These are phyloP conservation scores for Yamadazyma sp. DNA, from an alignment of 805 yeast species.

Conservation along the genomic window DNA sequence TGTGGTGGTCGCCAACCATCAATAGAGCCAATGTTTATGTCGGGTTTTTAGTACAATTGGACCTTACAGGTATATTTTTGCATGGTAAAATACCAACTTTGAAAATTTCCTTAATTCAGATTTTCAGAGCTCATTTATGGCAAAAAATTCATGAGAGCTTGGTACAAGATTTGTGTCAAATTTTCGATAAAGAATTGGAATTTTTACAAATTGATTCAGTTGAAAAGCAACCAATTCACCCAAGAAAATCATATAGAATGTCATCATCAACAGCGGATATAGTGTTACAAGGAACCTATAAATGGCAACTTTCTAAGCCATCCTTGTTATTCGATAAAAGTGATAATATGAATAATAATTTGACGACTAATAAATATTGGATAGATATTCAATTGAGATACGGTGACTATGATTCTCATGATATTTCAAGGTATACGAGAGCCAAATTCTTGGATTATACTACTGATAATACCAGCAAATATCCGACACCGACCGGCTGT, in stretches of 20 bases:
- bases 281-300: constrained; percentile 65
- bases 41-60: constrained; percentile 94
- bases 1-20: constrained; percentile 99
- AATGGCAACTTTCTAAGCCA: constrained; percentile 83
- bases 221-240: constrained; percentile 90
- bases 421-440: constrained; percentile 87
- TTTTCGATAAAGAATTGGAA: constrained; percentile 82
- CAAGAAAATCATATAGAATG: constrained; percentile 96
- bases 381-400: constrained; percentile 90
- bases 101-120: constrained; percentile 91
- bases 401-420: constrained; percentile 98
- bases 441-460: constrained; percentile 94
- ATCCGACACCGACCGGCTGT: constrained; percentile 92
- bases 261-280: constrained; percentile 94
- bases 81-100: constrained; percentile 98
- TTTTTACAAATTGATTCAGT: constrained; percentile 80
- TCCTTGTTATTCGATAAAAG: constrained; percentile 71
- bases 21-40: constrained; percentile 97
- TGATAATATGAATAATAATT: constrained; percentile 58
- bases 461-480: constrained; percentile 75
- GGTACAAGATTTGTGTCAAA: constrained; percentile 90
- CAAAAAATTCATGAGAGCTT: constrained; percentile 96
- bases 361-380: constrained; percentile 80
- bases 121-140: constrained; percentile 98
- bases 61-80: constrained; percentile 91